Conservation (phyloP, 495 filamentous ascomycete species). For the Patellaria atrata region DNA sequence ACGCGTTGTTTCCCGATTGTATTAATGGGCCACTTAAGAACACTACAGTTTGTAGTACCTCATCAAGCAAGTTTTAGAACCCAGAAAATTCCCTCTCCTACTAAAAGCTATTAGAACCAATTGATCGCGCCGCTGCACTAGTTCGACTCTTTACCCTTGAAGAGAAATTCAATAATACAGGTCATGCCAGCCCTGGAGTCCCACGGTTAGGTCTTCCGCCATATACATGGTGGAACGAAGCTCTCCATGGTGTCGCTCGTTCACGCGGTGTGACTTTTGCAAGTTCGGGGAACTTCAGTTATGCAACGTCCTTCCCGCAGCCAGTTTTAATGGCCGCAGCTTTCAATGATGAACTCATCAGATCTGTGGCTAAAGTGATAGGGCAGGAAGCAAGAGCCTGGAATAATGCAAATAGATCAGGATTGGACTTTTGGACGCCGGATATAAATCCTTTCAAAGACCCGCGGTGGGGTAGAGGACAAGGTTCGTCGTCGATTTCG, state of each 20-base stretch:
- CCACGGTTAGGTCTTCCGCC: slow-evolving; percentile 40
- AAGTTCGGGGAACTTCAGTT: slow-evolving; percentile 36
- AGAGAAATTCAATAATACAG: slow-evolving; percentile 45
- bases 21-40: slow-evolving; percentile 24
- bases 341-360: slow-evolving; percentile 45
- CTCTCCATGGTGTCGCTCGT: slow-evolving; percentile 42
- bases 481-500: slow-evolving; percentile 9
- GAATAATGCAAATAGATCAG: slow-evolving; percentile 42
- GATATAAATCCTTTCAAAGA: slow-evolving; percentile 57
- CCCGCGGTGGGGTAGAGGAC: slow-evolving; percentile 20
- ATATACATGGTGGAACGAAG: slow-evolving; percentile 41
- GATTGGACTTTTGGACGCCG: slow-evolving; percentile 50
- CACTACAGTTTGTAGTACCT: slow-evolving; percentile 32
- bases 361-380: slow-evolving; percentile 40
- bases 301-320: slow-evolving; percentile 47
- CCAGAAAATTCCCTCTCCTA: not conserved
- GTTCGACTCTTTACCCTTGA: slow-evolving; percentile 30
- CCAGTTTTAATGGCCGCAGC: slow-evolving; percentile 46
- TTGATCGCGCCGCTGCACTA: slow-evolving; percentile 29
- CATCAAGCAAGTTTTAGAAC: slow-evolving; percentile 13
- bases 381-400: slow-evolving; percentile 54
- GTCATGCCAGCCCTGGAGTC: slow-evolving; percentile 39
- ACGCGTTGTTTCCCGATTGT: slow-evolving; percentile 23
- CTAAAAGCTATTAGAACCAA: slow-evolving; percentile 16
- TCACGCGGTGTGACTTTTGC: slow-evolving; percentile 38